These are phyloP conservation scores for Dendrobium catenatum DNA, from an alignment of 106 monocot species.

Conservation along the genomic window DNA sequence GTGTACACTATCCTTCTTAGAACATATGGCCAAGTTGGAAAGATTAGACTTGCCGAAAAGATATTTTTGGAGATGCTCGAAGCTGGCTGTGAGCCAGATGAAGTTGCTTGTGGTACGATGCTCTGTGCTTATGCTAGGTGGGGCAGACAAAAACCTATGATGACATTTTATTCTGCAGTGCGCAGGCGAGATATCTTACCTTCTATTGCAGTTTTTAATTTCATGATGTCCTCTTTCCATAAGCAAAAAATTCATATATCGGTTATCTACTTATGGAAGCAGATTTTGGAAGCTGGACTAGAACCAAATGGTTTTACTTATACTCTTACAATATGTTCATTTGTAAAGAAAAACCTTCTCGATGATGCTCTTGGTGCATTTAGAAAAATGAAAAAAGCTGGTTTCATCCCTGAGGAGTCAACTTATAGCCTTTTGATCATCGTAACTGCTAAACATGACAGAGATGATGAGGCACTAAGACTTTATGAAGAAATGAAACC, in stretches of 20 bases:
- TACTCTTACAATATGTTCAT: conserved; percentile 62
- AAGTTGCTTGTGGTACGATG: conserved; percentile 91
- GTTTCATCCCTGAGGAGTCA: conserved; percentile 66
- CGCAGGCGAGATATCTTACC: conserved; percentile 61
- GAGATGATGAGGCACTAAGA: conserved; percentile 47
- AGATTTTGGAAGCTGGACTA: conserved; percentile 57
- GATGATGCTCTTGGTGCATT: conserved; percentile 68
- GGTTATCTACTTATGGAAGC: conserved; percentile 68
- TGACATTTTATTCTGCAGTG: conserved; percentile 76
- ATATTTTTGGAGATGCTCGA: conserved; percentile 97
- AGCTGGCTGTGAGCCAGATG: conserved; percentile 87
- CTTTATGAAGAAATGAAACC: conserved; percentile 77
- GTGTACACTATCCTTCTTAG: conserved; percentile 85
- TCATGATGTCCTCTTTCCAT: conserved; percentile 95
- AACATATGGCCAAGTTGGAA: conserved; percentile 89
- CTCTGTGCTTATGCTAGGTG: conserved; percentile 95
- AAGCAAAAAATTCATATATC: conserved; percentile 73
- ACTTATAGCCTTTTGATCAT: conserved; percentile 74
- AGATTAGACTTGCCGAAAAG: conserved; percentile 84
- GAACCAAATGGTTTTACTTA: conserved; percentile 71
- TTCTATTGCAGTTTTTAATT: conserved; percentile 81
- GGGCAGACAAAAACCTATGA: conserved; percentile 82
- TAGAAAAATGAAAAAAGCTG: conserved; percentile 52
- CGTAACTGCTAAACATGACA: conserved; percentile 38
- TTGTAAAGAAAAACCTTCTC: conserved; percentile 39